Evolutionary conservation across 2,329 filamentous ascomycete species (phyloP).

Genomic region (Scedosporium boydii): DNA sequence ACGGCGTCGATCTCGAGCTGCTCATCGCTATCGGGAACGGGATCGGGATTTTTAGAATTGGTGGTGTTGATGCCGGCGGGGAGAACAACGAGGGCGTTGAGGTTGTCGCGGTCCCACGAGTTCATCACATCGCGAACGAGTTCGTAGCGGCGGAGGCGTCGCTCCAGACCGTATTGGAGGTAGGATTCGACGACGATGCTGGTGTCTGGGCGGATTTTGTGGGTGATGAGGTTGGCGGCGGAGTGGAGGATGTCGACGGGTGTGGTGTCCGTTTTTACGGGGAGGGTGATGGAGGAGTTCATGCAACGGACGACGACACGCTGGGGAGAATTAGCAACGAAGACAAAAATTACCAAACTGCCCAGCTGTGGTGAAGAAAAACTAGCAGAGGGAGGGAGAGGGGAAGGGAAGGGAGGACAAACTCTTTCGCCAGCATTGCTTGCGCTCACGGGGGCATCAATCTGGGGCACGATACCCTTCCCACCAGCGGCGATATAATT

Average conservation of each 20-base stretch:
- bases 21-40: conserved; percentile 41
- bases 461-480: conserved; percentile 38
- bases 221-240: conserved; percentile 52
- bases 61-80: conserved; percentile 29
- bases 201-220: conserved; percentile 52
- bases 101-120: conserved; percentile 77
- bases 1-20: conserved; percentile 60
- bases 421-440: conserved; percentile 72
- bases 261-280: conserved; percentile 65
- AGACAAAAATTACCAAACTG: conserved; percentile 1
- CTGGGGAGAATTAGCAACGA: conserved; percentile 22
- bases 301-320: conserved; percentile 65
- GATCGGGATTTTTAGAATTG: neutral
- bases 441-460: conserved; percentile 70
- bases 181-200: conserved; percentile 75
- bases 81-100: conserved; percentile 61
- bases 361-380: neutral
- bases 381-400: conserved; percentile 3
- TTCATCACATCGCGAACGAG: conserved; percentile 80
- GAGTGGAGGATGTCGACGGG: conserved; percentile 62
- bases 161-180: conserved; percentile 64
- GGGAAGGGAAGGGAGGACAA: conserved; percentile 23
- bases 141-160: conserved; percentile 78
- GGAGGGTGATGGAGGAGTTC: conserved; percentile 59
- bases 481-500: conserved; percentile 31